phyloP scores from a whole-genome alignment of 2,329 filamentous ascomycete species.

The Phyllosticta citriasiana region DNA sequence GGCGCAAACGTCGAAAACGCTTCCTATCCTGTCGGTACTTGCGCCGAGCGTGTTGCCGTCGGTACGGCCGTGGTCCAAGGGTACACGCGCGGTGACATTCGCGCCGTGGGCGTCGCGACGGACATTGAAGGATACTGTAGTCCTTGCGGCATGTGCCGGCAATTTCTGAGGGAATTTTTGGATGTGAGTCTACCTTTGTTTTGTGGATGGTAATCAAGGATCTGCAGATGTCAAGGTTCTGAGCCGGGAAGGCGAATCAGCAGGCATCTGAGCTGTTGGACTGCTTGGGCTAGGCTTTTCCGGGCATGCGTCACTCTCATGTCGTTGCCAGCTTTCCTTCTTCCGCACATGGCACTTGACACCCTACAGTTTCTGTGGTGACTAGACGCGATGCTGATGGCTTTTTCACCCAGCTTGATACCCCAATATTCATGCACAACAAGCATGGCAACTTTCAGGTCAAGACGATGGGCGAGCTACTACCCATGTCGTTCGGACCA shows the following conservation, averaged over 20 bases:
- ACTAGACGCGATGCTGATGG: background rate
- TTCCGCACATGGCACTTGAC: too few relatives aligned
- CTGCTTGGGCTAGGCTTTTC: too few relatives aligned
- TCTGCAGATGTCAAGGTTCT: too few relatives aligned
- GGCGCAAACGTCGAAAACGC: slow-evolving; percentile 82
- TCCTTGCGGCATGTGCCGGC: slow-evolving; percentile 93
- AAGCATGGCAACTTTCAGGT: slow-evolving; percentile 64
- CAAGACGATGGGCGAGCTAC: slow-evolving; percentile 53
- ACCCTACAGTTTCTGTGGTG: too few relatives aligned
- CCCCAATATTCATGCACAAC: slow-evolving; percentile 89
- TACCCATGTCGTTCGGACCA: slow-evolving; percentile 46
- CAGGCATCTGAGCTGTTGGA: too few relatives aligned
- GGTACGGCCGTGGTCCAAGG: slow-evolving; percentile 59
- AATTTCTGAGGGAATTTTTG: slow-evolving; percentile 52
- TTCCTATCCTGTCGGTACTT: slow-evolving; percentile 86
- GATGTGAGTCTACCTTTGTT: background rate
- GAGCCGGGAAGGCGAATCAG: too few relatives aligned
- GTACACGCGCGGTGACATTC: slow-evolving; percentile 44
- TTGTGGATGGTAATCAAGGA: background rate
- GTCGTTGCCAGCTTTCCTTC: too few relatives aligned
- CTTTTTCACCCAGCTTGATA: slow-evolving; percentile 33
- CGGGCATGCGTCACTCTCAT: background rate
- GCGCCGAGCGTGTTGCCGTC: slow-evolving; percentile 82
- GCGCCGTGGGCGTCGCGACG: slow-evolving; percentile 76
- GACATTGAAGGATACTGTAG: slow-evolving; percentile 47